Evolutionary conservation across 495 filamentous ascomycete species (phyloP).

Genomic region (Penicillium cataractarum): DNA sequence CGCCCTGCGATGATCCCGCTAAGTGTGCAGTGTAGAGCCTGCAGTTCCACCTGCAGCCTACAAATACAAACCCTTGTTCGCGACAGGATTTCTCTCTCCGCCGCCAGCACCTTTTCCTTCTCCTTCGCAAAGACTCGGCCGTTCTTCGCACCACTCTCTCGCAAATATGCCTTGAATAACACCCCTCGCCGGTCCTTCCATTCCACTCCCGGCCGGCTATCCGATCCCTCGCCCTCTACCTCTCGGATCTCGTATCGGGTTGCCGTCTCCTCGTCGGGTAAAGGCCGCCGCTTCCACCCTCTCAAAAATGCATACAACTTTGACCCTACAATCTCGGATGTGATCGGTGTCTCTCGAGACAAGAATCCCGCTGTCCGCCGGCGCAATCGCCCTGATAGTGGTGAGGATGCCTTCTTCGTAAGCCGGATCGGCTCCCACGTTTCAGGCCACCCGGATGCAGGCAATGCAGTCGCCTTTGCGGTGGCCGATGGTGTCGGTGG

Average conservation of each 20-base stretch:
- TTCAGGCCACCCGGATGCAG: slow-evolving; percentile 27
- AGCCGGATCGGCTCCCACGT: slow-evolving; percentile 61
- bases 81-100: slow-evolving; percentile 21
- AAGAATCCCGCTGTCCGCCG: slow-evolving; percentile 35
- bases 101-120: slow-evolving; percentile 8
- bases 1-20: slow-evolving; percentile 33
- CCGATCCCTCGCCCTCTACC: slow-evolving; percentile 19
- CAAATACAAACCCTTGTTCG: slow-evolving; percentile 36
- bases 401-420: slow-evolving; percentile 96
- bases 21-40: slow-evolving; percentile 39
- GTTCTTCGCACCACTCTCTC: slow-evolving; percentile 5
- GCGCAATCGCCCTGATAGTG: slow-evolving; percentile 67
- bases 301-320: slow-evolving; percentile 74
- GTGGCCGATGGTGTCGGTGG: slow-evolving; percentile 95
- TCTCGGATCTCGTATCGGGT: slow-evolving; percentile 51
- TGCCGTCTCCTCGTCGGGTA: slow-evolving; percentile 69
- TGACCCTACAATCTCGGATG: slow-evolving; percentile 61
- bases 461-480: slow-evolving; percentile 69
- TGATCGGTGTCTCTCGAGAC: slow-evolving; percentile 51
- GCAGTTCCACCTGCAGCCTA: slow-evolving; percentile 46
- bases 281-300: slow-evolving; percentile 73
- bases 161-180: slow-evolving; percentile 10
- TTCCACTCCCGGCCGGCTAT: slow-evolving; percentile 25
- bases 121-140: slow-evolving; percentile 14
- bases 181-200: slow-evolving; percentile 32